Conservation (phyloP, 768 basidiomycete genomes). For the Lentinula edodes region DNA sequence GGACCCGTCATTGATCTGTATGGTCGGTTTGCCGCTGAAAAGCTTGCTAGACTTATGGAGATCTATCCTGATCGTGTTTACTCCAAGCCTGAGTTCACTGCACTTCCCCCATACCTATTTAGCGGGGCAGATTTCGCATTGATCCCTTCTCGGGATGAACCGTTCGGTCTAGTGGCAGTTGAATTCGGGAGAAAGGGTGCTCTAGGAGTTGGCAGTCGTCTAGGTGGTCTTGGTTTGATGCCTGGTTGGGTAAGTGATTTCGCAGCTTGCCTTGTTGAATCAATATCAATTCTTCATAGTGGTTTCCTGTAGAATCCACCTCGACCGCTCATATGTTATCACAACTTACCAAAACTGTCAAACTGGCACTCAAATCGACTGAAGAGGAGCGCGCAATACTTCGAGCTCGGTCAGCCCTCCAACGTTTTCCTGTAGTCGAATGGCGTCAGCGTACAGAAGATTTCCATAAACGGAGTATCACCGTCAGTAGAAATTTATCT, state of each 20-base stretch:
- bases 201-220: constrained; percentile 88
- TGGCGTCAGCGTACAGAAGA: constrained; percentile 97
- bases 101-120: constrained; percentile 88
- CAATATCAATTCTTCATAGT: constrained; percentile 37
- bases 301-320: constrained; percentile 96
- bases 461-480: constrained; percentile 86
- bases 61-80: constrained; percentile 90
- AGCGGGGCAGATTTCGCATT: constrained; percentile 93
- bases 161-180: constrained; percentile 93
- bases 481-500: constrained; percentile 60
- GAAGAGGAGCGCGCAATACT: constrained; percentile 91
- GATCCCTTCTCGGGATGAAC: constrained; percentile 94
- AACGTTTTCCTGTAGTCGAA: constrained; percentile 96
- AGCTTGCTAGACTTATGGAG: constrained; percentile 90
- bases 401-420: constrained; percentile 91
- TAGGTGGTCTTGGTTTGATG: constrained; percentile 95
- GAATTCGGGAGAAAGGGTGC: constrained; percentile 97
- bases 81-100: constrained; percentile 95
- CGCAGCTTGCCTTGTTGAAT: not conserved
- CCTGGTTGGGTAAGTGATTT: constrained; percentile 82
- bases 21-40: constrained; percentile 93
- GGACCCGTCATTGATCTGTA: constrained; percentile 96
- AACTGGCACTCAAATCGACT: constrained; percentile 87
- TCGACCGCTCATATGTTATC: constrained; percentile 94
- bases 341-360: constrained; percentile 91